phyloP scores from a whole-genome alignment of 2,329 filamentous ascomycete genomes.

The Claviceps sp. region DNA sequence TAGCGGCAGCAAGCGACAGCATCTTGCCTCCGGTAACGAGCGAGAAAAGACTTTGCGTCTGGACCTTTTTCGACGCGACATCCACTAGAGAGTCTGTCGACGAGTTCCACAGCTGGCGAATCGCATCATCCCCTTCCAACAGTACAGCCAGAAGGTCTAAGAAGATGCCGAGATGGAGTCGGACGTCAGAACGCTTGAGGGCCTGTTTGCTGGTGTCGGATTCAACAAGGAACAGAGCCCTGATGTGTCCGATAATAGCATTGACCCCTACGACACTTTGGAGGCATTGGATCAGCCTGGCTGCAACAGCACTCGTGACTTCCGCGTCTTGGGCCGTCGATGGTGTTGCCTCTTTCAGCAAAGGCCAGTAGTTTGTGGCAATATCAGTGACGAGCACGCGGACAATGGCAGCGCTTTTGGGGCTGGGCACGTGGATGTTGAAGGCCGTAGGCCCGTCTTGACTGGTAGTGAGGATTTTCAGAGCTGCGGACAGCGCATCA shows the following conservation, averaged over 20 bases:
- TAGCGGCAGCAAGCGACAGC: constrained; percentile 39
- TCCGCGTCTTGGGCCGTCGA: constrained; percentile 4
- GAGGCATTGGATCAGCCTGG: constrained; percentile 48
- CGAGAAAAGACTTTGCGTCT: constrained; percentile 25
- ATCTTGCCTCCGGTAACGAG: constrained; percentile 36
- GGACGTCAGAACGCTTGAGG: constrained; percentile 26
- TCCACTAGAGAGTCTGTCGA: constrained; percentile 14
- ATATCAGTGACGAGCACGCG: constrained; percentile 62
- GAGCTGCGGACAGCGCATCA: constrained; percentile 35
- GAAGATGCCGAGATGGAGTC: constrained; percentile 29
- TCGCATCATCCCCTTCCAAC: constrained; percentile 23
- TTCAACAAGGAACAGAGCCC: constrained; percentile 41
- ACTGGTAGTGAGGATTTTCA: constrained; percentile 34
- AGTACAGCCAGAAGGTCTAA: constrained; percentile 31
- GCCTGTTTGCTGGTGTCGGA: constrained; percentile 25
- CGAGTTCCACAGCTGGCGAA: constrained; percentile 25
- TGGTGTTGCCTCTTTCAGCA: constrained; percentile 35
- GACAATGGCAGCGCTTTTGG: constrained; percentile 60
- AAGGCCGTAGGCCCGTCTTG: constrained; percentile 10
- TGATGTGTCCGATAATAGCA: constrained; percentile 58
- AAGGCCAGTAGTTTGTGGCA: constrained; percentile 69
- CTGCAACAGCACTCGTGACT: background rate
- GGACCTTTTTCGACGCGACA: constrained; percentile 16
- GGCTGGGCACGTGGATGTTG: constrained; percentile 34
- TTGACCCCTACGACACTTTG: constrained; percentile 65